phyloP scores from a whole-genome alignment of 139 green algal species.

The Tetraselmis chui region DNA sequence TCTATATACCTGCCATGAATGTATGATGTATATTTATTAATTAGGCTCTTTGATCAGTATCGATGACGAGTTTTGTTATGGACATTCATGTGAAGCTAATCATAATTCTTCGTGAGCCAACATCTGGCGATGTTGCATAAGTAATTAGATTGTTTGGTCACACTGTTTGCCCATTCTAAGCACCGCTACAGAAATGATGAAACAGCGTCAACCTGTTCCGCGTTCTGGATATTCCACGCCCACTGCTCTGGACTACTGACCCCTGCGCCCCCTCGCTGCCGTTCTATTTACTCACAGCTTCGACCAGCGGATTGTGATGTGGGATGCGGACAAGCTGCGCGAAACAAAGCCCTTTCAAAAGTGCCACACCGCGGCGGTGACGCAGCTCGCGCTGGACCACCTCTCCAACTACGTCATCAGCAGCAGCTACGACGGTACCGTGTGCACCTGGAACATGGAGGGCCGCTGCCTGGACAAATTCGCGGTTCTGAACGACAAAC shows the following conservation, averaged over 20 bases:
- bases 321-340: neutral
- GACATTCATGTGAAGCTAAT: too few species aligned
- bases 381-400: slow-evolving; percentile 44
- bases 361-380: slow-evolving; percentile 44
- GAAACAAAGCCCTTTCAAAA: slow-evolving; percentile 24
- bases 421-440: slow-evolving; percentile 42
- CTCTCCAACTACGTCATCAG: slow-evolving; percentile 49
- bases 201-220: too few species aligned
- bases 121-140: too few species aligned
- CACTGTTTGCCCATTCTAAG: too few species aligned
- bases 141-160: too few species aligned
- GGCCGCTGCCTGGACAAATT: slow-evolving; percentile 54
- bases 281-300: slow-evolving; percentile 26
- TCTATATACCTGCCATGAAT: too few species aligned
- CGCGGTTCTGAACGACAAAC: slow-evolving; percentile 44
- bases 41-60: too few species aligned
- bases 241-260: slow-evolving; percentile 11
- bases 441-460: slow-evolving; percentile 58
- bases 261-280: neutral
- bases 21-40: too few species aligned
- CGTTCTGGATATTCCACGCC: slow-evolving; percentile 44
- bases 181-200: too few species aligned
- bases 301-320: slow-evolving; percentile 25
- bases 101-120: too few species aligned
- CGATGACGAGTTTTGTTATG: too few species aligned